A percentile compares a stretch with the other conserved stretches of the same genome.
phyloP scores from a whole-genome alignment of 345 rosid species.

The Lepidium didymum region DNA sequence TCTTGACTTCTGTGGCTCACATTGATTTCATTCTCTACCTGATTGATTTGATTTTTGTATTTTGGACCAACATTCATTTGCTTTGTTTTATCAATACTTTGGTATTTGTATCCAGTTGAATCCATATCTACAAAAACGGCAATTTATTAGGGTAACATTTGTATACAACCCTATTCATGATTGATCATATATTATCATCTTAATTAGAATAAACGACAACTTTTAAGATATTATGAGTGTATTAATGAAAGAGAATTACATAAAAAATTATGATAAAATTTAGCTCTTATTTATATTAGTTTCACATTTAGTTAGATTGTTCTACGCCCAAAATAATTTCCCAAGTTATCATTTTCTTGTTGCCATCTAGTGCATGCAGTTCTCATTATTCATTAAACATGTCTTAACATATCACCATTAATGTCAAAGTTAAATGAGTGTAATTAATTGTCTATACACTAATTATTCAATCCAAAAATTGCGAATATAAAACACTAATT shows the following conservation, averaged over 20 bases:
- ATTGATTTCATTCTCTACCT: slow-evolving; percentile 16
- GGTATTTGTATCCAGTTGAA: background rate
- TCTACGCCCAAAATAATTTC: background rate
- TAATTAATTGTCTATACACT: background rate
- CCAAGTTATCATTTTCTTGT: background rate
- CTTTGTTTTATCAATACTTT: background rate
- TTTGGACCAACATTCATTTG: background rate
- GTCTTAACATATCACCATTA: background rate
- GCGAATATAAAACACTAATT: background rate
- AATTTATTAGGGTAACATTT: background rate
- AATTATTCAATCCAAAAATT: background rate
- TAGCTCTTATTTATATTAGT: background rate
- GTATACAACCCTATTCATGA: too few relatives aligned
- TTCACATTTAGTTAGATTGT: background rate
- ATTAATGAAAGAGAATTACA: too few relatives aligned
- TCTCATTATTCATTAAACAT: background rate
- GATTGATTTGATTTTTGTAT: slow-evolving; percentile 16
- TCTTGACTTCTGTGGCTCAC: slow-evolving; percentile 18
- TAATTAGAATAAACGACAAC: background rate
- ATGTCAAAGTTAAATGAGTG: background rate
- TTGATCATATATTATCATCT: background rate
- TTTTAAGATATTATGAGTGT: background rate
- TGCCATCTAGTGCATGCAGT: background rate
- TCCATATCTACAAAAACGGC: background rate
- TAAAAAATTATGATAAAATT: background rate